These are phyloP conservation scores for Corymbia citriodora DNA, from an alignment of 441 rosid species.

Conservation along the genomic window DNA sequence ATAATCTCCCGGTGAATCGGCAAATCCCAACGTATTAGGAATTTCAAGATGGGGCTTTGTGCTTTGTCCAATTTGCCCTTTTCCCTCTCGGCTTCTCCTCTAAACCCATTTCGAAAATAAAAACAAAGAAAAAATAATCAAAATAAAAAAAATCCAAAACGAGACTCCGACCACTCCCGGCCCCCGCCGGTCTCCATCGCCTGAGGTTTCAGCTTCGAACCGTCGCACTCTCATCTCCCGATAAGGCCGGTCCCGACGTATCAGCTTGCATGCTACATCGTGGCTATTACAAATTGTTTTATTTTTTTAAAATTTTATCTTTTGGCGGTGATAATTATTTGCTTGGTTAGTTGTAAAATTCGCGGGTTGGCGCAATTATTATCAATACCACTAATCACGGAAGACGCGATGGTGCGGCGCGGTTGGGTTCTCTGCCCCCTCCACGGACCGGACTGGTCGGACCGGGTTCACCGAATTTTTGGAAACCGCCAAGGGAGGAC, in stretches of 20 bases:
- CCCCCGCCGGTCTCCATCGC: too few relatives aligned
- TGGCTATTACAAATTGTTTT: not conserved
- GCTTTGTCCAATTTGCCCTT: not conserved
- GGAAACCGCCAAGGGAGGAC: not conserved
- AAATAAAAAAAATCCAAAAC: not conserved
- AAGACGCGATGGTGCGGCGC: not conserved
- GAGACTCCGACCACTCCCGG: not conserved
- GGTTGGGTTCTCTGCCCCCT: not conserved
- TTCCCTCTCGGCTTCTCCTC: not conserved
- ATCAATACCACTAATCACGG: not conserved
- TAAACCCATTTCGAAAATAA: not conserved
- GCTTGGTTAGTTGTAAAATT: not conserved
- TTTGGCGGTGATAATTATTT: not conserved
- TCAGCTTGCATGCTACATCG: accelerated
- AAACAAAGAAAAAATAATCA: not conserved
- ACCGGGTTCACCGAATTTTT: not conserved
- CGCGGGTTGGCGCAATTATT: not conserved
- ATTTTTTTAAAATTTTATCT: accelerated
- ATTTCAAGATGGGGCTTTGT: not conserved
- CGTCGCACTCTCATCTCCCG: not conserved
- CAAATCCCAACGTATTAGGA: not conserved
- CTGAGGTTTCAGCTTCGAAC: not conserved
- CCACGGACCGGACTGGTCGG: not conserved
- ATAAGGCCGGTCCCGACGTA: not conserved
- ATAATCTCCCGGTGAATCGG: not conserved